Evolutionary conservation across 2,329 filamentous ascomycete species (phyloP).

Genomic region (Hawksworthiomyces lignivorus): DNA sequence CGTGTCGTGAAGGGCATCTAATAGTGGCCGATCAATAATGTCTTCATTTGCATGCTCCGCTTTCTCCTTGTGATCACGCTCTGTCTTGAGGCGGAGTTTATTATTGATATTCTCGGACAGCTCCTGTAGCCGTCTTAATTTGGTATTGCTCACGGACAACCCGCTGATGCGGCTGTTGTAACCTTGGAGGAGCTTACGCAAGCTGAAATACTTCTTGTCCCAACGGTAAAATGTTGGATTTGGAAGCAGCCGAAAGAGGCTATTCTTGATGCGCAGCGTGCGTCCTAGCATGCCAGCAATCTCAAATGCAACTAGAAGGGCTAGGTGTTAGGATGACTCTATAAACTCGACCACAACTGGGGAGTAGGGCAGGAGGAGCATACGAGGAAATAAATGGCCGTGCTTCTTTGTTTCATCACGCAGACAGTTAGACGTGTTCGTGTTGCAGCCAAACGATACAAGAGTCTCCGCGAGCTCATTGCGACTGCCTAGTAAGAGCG

Average conservation of each 20-base stretch:
- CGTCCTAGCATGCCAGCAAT: constrained; percentile 50
- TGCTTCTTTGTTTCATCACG: constrained; percentile 30
- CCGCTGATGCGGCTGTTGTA: constrained; percentile 26
- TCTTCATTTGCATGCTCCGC: constrained; percentile 7
- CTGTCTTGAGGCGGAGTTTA: constrained; percentile 7
- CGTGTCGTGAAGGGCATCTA: constrained; percentile 32
- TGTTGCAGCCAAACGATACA: constrained; percentile 45
- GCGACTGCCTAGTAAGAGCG: constrained; percentile 41
- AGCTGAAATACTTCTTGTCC: constrained; percentile 41
- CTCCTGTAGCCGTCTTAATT: constrained; percentile 10
- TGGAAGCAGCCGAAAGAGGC: constrained; percentile 45
- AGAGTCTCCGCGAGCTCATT: constrained; percentile 45
- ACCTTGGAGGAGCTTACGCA: constrained; percentile 33
- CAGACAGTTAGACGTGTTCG: constrained; percentile 40
- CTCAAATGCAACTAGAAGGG: constrained; percentile 45
- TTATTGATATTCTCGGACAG: constrained; percentile 7
- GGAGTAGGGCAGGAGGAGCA: constrained; percentile 10
- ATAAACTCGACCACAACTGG: too few species aligned
- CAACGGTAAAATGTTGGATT: constrained; percentile 50
- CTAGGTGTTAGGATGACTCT: too few species aligned
- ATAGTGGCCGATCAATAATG: constrained; percentile 26
- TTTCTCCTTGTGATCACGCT: neutral
- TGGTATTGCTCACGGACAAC: constrained; percentile 1
- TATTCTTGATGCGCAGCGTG: constrained; percentile 41
- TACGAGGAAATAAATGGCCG: constrained; percentile 44